phyloP scores from a whole-genome alignment of 2,329 filamentous ascomycete species.

The Neocucurbitaria cava region DNA sequence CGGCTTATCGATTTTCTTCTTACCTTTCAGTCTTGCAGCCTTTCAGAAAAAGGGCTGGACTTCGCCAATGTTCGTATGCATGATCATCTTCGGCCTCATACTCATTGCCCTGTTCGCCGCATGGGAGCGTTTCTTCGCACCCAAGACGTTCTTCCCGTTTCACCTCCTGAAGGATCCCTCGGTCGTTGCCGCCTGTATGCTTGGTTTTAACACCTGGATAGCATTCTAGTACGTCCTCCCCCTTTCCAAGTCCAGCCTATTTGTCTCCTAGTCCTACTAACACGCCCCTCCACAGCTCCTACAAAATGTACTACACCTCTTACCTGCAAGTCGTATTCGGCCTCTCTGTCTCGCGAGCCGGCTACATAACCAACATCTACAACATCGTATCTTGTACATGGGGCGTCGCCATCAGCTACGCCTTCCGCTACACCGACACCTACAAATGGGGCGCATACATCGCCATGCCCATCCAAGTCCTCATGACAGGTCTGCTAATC shows the following conservation, averaged over 20 bases:
- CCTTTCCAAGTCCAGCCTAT: no score
- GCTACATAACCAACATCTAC: constrained; percentile 31
- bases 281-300: constrained; percentile 29
- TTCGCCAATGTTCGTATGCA: constrained; percentile 45
- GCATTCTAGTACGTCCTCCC: constrained; percentile 35
- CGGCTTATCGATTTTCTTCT: constrained; percentile 69
- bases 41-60: constrained; percentile 37
- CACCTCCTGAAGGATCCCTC: constrained; percentile 56
- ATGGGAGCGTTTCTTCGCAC: constrained; percentile 49
- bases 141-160: constrained; percentile 52
- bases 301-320: constrained; percentile 40
- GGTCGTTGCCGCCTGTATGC: constrained; percentile 58
- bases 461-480: constrained; percentile 26
- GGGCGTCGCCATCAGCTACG: background rate
- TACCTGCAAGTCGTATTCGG: constrained; percentile 48
- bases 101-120: constrained; percentile 42
- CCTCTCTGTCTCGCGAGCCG: constrained; percentile 22
- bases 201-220: constrained; percentile 27
- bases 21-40: constrained; percentile 67
- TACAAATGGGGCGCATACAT: background rate
- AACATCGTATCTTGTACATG: constrained; percentile 28
- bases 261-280: background rate
- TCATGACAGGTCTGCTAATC: constrained; percentile 35
- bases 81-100: constrained; percentile 45
- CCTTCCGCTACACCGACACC: background rate